Base-by-base conservation (phyloP, 2,329 filamentous ascomycete genomes). In the Fusarium udum region DNA sequence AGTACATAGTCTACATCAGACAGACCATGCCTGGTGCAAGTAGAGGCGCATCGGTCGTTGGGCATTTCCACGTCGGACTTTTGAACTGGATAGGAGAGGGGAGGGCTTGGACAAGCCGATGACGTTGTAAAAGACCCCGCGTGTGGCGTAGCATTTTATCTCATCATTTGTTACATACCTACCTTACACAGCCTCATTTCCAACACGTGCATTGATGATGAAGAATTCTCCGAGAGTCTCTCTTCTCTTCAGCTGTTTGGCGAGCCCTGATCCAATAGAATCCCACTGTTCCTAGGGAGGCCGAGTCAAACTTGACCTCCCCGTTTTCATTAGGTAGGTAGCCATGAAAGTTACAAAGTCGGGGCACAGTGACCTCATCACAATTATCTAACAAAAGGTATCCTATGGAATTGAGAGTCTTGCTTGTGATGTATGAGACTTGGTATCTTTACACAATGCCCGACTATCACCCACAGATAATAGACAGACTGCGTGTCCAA, bases 111-210 rank as follows among this genome's bases (percentile, higher is more conserved):
- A 59, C 43, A 59, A 22, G 58, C 64, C 40, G 45, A 70, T 70
- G 66, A 70, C 66, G 66, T 70, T 46, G 53, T 31, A 4, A 46
- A 22, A 51, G 48, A 70, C 70, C 66, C 70, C 66, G 70, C 57
- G 40, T 71, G 70, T 73, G 70, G 70, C 66, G 66, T 71, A 73
- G 57, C 52, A 42, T n/a, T 24, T 14, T 22, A 32, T 20, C 36
- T 62, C 15, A 24, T 15, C n/a, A 42, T n/a, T 42, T 31, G 55
- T 49, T 56, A 52, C 5, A 28, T 28, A 28, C 26, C 6, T 26
- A 26, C 26, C 26, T 28, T 28, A 28, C 66, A 73, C 70, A 73
- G 70, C 70, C 70, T 73, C 69, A 56, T 31, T 28, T 55, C 24
- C 24, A 40, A 55, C 51, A 18, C 26, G 20, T 45, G 24, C 26